Conservation (phyloP, 495 filamentous ascomycete genomes). For the Hyphodiscus hymeniophilus region DNA sequence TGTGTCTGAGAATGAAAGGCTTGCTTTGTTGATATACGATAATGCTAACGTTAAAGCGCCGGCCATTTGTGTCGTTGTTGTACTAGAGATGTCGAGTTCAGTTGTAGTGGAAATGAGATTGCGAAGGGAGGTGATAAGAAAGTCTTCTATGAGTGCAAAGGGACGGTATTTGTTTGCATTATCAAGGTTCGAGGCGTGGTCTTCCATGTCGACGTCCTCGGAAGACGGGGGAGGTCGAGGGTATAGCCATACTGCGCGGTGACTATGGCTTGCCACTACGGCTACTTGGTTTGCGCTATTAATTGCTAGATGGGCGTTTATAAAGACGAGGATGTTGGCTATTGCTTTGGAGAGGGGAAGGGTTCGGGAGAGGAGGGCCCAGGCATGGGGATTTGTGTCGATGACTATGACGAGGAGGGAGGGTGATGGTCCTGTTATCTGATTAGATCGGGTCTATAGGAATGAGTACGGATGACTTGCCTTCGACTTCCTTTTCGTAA, state of each 20-base stretch:
- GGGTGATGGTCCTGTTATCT: conserved; percentile 54
- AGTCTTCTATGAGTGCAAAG: conserved; percentile 76
- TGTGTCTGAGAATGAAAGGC: conserved; percentile 26
- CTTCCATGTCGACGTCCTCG: conserved; percentile 41
- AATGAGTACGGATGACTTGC: conserved; percentile 6
- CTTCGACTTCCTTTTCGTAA: conserved; percentile 52
- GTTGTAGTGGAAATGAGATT: conserved; percentile 59
- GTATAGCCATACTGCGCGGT: conserved; percentile 83
- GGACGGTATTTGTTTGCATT: conserved; percentile 90
- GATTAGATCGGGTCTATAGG: conserved; percentile 2
- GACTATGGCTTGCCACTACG: conserved; percentile 80
- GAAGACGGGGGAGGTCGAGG: conserved; percentile 37
- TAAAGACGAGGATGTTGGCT: conserved; percentile 88
- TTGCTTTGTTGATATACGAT: conserved; percentile 68
- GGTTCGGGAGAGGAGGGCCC: conserved; percentile 65
- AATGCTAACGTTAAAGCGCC: conserved; percentile 88
- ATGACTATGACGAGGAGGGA: conserved; percentile 87
- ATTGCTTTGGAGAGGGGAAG: conserved; percentile 81
- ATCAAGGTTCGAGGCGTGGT: conserved; percentile 17
- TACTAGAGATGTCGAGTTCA: conserved; percentile 45
- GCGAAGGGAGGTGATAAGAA: conserved; percentile 62
- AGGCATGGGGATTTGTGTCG: conserved; percentile 94
- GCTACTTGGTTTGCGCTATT: conserved; percentile 89
- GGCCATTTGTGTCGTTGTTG: conserved; percentile 72
- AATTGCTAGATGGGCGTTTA: conserved; percentile 90